Base-by-base conservation (phyloP, 306 rosid genomes). In the Trifolium dubium region DNA sequence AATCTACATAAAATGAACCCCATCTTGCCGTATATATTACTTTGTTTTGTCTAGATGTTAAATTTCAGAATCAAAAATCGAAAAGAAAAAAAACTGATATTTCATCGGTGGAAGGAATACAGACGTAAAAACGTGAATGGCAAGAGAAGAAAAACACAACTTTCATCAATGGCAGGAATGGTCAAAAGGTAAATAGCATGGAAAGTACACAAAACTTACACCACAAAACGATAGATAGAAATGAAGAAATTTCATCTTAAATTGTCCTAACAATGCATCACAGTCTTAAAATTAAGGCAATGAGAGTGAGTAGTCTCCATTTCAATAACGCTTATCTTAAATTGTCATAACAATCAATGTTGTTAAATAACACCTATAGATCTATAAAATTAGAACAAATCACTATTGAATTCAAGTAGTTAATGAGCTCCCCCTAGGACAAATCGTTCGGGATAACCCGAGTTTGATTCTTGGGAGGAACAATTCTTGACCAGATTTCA, bases 1-100 rank as follows among this genome's bases (percentile, higher is more conserved):
- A 77, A 56, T 69, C 46, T 30, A 15, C 77, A 61, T 58, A 43
- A 14, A 61, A 61, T 64, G 55, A 78, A 10, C 32, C 18, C 53
- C 28, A 14, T 55, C 28, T 51, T 66, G 70, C 54, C 14, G 23
- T 1, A 23, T 23, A 23, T 23, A 23, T 23, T 23, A 23, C 23
- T 23, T 23, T 23, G 23, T 23, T 23, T 62, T 60, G 8, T 23
- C 12, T 58, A 39, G 37, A 67, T 23, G 35, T 19, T 40, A 58
- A 47, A 56, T 30, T 60, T 61, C 62, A 58, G 43, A 49, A 76
- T 19, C 8, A 39, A 55, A 77, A 72, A 72, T 49, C 58, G 40
- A 59, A 34, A 61, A 30, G 37, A 23, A 59, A 49, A 37, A 55
- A 9, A 12, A 65, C 49, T 9, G 29, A 56, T 71, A 65, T 14